A percentile compares a stretch with the other conserved stretches of the same genome.
phyloP scores from a whole-genome alignment of 495 filamentous ascomycete species.

The Trichoderma parareesei region DNA sequence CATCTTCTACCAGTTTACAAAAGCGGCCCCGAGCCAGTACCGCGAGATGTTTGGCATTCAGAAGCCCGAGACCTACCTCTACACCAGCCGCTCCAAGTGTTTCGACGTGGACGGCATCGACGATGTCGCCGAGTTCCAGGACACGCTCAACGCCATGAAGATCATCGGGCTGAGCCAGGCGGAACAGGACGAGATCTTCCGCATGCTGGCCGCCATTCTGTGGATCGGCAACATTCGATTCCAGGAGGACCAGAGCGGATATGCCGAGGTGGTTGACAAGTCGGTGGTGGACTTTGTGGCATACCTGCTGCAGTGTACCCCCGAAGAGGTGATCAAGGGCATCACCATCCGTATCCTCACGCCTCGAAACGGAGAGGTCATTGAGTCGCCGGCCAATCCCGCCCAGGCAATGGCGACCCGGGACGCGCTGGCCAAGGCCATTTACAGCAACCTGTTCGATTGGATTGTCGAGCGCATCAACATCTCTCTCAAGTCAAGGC shows the following conservation, averaged over 20 bases:
- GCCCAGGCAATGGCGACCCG: conserved; percentile 87
- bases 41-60: conserved; percentile 81
- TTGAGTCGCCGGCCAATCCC: conserved; percentile 87
- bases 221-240: conserved; percentile 96
- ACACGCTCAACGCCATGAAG: conserved; percentile 90
- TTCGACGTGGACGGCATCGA: conserved; percentile 90
- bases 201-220: conserved; percentile 85
- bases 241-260: conserved; percentile 76
- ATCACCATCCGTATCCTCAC: conserved; percentile 86
- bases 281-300: conserved; percentile 90
- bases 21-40: conserved; percentile 81
- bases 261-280: conserved; percentile 75
- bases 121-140: conserved; percentile 80
- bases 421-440: conserved; percentile 87
- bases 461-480: conserved; percentile 97
- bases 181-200: conserved; percentile 96
- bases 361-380: conserved; percentile 75
- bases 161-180: conserved; percentile 80
- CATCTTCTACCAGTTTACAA: conserved; percentile 99
- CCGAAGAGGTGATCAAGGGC: conserved; percentile 72
- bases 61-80: conserved; percentile 86
- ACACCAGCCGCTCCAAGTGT: conserved; percentile 90
- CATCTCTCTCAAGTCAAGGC: conserved; percentile 72
- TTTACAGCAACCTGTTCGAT: conserved; percentile 97
- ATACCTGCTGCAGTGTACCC: conserved; percentile 84